Percentiles rank a stretch among this genome's conserved stretches.
phyloP scores from a whole-genome alignment of 1,284 basidiomycete species.

The Bjerkandera adusta region DNA sequence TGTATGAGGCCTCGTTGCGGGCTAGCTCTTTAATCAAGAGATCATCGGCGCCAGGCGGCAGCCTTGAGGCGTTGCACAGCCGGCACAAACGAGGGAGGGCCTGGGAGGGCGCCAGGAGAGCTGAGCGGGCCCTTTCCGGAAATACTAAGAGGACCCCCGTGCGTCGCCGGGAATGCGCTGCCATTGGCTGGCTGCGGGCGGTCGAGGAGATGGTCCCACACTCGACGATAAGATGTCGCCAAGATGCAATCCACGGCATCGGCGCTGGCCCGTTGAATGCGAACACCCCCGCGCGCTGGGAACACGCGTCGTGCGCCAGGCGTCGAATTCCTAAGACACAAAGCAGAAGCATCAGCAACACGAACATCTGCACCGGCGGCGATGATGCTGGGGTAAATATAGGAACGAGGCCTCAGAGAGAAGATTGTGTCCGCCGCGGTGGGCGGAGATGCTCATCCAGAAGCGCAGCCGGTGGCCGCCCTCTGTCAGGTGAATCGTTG shows the following conservation, averaged over 20 bases:
- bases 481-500: constrained; percentile 7
- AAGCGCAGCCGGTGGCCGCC: constrained; percentile 11
- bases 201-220: too few species aligned
- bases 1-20: constrained; percentile 12
- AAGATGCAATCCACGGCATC: too few species aligned
- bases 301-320: too few species aligned
- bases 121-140: background rate
- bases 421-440: constrained; percentile 14
- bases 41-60: constrained; percentile 6
- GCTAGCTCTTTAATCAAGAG: constrained; percentile 7
- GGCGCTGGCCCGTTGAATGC: too few species aligned
- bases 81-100: background rate
- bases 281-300: too few species aligned
- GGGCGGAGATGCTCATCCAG: constrained; percentile 11
- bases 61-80: constrained; percentile 10
- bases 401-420: constrained; percentile 17
- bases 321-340: constrained; percentile 1
- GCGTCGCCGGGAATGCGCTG: background rate
- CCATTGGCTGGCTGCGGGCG: too few species aligned
- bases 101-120: background rate
- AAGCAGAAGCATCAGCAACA: constrained; percentile 1
- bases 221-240: too few species aligned
- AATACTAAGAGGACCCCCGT: background rate
- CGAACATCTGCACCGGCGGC: too few species aligned
- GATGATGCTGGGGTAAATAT: too few species aligned